These are phyloP conservation scores for Naegleria fowleri DNA, from an alignment of 208 protist species.

Conservation along the genomic window DNA sequence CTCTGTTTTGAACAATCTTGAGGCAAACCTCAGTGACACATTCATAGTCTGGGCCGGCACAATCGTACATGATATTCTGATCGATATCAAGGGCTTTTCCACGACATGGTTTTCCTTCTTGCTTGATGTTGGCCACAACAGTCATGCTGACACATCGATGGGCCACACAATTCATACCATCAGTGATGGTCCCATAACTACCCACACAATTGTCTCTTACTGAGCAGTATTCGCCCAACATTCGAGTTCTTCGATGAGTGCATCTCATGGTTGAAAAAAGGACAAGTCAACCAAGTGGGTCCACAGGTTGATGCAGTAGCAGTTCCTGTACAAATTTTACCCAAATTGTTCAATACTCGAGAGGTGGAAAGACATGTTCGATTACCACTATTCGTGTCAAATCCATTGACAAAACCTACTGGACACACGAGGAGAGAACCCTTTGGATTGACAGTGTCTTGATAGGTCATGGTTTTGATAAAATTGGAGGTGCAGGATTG, in stretches of 20 bases:
- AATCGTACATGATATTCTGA: not conserved
- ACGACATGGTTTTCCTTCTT: not conserved
- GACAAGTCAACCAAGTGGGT: not conserved
- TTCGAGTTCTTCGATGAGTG: not conserved
- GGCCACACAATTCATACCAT: not conserved
- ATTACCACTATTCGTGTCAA: not conserved
- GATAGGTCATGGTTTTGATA: no score
- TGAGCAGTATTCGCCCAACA: not conserved
- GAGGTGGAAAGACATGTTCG: not conserved
- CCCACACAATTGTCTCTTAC: not conserved
- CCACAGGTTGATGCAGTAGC: not conserved
- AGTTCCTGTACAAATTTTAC: not conserved
- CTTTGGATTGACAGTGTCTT: not conserved
- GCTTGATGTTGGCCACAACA: not conserved
- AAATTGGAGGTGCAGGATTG: no score
- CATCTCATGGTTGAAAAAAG: not conserved
- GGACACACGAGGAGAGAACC: not conserved
- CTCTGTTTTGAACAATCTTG: not conserved
- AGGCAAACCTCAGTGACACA: not conserved
- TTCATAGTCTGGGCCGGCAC: not conserved
- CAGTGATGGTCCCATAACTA: not conserved
- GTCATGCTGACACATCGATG: not conserved
- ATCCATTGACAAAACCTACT: not conserved
- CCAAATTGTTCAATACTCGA: not conserved
- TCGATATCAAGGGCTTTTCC: not conserved